Evolutionary conservation across 768 basidiomycete species (phyloP), one percentile per base, ranked within the genome.

Genomic region (Serpula lacrymans): DNA sequence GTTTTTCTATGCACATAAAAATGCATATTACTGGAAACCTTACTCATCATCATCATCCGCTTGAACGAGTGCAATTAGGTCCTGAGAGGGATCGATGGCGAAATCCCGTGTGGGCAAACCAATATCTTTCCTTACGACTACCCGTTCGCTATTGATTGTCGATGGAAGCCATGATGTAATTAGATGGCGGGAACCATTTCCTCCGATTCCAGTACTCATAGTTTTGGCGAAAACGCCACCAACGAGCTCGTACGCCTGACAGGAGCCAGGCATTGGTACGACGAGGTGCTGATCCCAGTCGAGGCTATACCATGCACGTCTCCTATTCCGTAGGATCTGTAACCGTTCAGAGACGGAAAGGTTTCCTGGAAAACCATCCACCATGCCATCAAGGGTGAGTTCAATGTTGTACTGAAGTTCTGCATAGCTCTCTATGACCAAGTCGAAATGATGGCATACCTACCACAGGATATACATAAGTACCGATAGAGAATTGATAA

Each of bases 71-170:
- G 73, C 67, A 26, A 82, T 60, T 33, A 83, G 50, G 47, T 83
- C 78, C 53, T 83, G 82, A 4, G 75, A 70, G 1, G 82, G 79
- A 48, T 83, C 81, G n/a, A 82, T 73, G 0, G 77, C 78, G 44
- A 82, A 79, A 50, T 82, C 81, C 31, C 74, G 64, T 27, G 69
- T 64, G 7, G 55, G 43, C 6, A 77, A 32, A 1, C 65, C 68
- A 1, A 80, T 30, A 21, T 75, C 63, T 1, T 60, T 54, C 13
- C 54, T 46, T 2, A 62, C 47, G 24, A 63, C 26, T 22, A 45
- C 42, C 2, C n/a, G 45, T 1, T 34, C 41, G 10, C 33, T 14
- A 24, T 45, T 16, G 34, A 46, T 6, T 7, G 47, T 14, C 16
- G 57, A 20, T 22, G 45, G 60, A 12, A 63, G 37, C 39, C 60